Percentiles rank a stretch among this genome's conserved stretches.
Evolutionary conservation across 2,329 filamentous ascomycete species (phyloP).

Genomic region (Beauveria sp.): DNA sequence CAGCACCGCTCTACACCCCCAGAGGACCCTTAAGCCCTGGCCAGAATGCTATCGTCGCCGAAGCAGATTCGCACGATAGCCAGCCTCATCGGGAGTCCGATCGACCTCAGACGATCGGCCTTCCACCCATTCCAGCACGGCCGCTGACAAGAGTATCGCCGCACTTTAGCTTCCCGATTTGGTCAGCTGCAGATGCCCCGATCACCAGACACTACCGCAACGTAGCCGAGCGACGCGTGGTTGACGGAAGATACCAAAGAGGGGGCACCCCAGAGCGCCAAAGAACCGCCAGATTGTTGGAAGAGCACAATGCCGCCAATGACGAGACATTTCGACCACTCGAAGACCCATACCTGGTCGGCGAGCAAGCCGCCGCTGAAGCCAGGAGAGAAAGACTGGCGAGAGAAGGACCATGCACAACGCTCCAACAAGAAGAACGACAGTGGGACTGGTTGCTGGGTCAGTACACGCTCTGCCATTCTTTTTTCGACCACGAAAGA

Average conservation of each 20-base stretch:
- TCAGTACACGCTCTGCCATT: constrained; percentile 26
- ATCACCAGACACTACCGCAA: constrained; percentile 54
- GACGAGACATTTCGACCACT: constrained; percentile 37
- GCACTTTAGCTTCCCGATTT: constrained; percentile 51
- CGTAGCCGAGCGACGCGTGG: constrained; percentile 55
- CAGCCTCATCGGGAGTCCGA: constrained; percentile 14
- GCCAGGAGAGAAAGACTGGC: constrained; percentile 50
- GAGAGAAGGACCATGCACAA: constrained; percentile 47
- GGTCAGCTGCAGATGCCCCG: constrained; percentile 48
- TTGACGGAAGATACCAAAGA: constrained; percentile 31
- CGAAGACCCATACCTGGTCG: constrained; percentile 62
- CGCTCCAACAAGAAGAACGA: constrained; percentile 48
- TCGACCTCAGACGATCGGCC: constrained; percentile 26
- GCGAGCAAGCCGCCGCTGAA: constrained; percentile 53
- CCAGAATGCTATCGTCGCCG: constrained; percentile 12
- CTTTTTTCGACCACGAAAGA: neutral
- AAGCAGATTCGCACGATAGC: constrained; percentile 17
- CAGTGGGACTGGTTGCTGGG: constrained; percentile 55
- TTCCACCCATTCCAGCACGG: constrained; percentile 42
- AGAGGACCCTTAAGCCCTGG: constrained; percentile 10
- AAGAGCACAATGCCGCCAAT: neutral
- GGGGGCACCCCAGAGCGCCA: constrained; percentile 15
- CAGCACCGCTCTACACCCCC: constrained; percentile 46
- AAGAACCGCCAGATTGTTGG: neutral
- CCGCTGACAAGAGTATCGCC: constrained; percentile 42